Conservation (phyloP, 495 filamentous ascomycete species). For the Hypoxylon perforatum region DNA sequence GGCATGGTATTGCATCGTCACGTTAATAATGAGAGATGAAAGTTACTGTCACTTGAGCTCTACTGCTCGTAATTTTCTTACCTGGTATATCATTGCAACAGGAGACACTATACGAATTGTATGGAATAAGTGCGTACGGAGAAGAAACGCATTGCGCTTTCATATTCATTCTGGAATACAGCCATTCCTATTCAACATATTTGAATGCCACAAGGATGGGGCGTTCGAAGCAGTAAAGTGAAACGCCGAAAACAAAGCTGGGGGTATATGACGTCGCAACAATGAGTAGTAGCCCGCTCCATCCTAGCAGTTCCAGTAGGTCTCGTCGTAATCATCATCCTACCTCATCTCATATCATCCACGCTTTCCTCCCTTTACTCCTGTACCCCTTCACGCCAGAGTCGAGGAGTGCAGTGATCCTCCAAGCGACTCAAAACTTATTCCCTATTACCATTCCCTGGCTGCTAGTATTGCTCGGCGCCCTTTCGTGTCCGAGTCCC, state of each 20-base stretch:
- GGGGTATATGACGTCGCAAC: constrained; percentile 34
- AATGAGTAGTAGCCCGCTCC: constrained; percentile 13
- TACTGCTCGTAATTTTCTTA: background rate
- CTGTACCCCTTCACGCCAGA: background rate
- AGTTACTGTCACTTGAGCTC: background rate
- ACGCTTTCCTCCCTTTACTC: constrained; percentile 4
- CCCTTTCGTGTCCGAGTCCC: constrained; percentile 47
- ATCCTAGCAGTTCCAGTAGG: constrained; percentile 10
- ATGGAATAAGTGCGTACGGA: background rate
- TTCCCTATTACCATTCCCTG: constrained; percentile 5
- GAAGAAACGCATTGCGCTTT: background rate
- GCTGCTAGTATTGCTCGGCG: constrained; percentile 18
- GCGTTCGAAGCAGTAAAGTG: constrained; percentile 5
- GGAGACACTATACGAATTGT: no score
- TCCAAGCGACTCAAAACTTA: background rate
- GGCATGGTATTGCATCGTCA: constrained; percentile 19
- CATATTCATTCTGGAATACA: background rate
- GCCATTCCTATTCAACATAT: background rate
- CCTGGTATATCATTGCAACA: background rate
- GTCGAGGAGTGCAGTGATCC: background rate
- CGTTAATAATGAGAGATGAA: constrained; percentile 34
- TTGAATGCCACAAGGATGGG: constrained; percentile 3
- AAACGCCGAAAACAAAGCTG: constrained; percentile 36
- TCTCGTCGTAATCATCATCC: constrained; percentile 12
- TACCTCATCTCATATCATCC: background rate